A percentile compares a stretch with the other conserved stretches of the same genome.
These are phyloP conservation scores for Phialophora macrospora DNA, from an alignment of 2,329 filamentous ascomycete genomes.

Conservation along the genomic window DNA sequence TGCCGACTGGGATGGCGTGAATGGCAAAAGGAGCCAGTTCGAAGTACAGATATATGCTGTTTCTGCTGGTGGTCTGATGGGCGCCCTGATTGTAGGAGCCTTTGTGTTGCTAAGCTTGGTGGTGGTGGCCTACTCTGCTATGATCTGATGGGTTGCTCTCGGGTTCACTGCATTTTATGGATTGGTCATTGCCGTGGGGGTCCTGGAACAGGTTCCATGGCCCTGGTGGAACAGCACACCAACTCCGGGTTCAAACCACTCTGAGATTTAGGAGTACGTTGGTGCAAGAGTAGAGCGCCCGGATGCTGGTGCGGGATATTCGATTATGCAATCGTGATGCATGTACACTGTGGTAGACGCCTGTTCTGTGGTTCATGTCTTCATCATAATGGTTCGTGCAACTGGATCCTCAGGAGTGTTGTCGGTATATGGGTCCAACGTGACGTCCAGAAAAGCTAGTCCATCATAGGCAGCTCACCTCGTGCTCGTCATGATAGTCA, in stretches of 20 bases:
- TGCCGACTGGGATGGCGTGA: constrained; percentile 38
- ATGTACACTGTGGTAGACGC: not conserved
- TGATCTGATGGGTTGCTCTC: constrained; percentile 39
- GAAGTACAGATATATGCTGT: constrained; percentile 39
- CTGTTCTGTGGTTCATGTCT: constrained; percentile 5
- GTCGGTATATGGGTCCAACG: not conserved
- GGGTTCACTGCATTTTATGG: constrained; percentile 39
- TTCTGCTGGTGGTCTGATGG: constrained; percentile 35
- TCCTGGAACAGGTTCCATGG: constrained; percentile 37
- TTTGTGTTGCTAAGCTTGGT: constrained; percentile 39
- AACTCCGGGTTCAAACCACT: constrained; percentile 17
- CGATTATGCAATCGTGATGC: not conserved
- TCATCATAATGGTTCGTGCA: not conserved
- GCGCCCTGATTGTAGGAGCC: constrained; percentile 35
- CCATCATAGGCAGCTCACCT: constrained; percentile 7
- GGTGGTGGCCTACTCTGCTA: constrained; percentile 37
- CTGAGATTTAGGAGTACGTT: not conserved
- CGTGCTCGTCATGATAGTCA: constrained; percentile 10
- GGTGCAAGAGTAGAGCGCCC: not conserved
- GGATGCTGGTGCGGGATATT: not conserved
- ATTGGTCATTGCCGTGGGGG: constrained; percentile 33
- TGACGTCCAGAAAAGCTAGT: not conserved
- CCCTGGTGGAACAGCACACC: constrained; percentile 34
- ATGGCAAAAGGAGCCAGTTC: constrained; percentile 34
- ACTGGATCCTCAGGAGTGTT: not conserved